Percentiles rank a stretch among this genome's conserved stretches.
These are phyloP conservation scores for Vitis vinifera DNA, from an alignment of 164 flowering plant species.

Conservation along the genomic window DNA sequence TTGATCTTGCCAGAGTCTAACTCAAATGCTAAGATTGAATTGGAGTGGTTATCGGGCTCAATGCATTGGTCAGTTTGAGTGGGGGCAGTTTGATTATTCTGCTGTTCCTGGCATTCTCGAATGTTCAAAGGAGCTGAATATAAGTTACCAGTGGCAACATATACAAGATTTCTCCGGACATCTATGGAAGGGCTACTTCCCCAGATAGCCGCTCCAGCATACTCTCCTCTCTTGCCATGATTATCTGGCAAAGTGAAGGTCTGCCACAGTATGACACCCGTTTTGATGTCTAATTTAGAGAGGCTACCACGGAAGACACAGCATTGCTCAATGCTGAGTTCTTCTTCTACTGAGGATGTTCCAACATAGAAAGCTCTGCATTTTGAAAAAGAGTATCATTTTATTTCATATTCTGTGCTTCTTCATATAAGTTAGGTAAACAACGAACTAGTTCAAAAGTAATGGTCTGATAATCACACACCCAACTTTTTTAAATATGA, in stretches of 20 bases:
- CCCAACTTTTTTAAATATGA: too few species aligned
- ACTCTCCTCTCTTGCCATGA: slow-evolving; percentile 20
- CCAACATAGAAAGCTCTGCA: slow-evolving; percentile 23
- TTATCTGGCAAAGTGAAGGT: slow-evolving; percentile 43
- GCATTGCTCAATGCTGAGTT: slow-evolving; percentile 15
- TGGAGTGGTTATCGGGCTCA: slow-evolving; percentile 30
- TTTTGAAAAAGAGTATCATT: too few species aligned
- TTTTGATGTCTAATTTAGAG: slow-evolving; percentile 23
- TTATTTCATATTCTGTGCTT: too few species aligned
- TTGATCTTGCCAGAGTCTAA: slow-evolving; percentile 30
- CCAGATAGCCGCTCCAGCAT: slow-evolving; percentile 46
- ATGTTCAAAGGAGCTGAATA: slow-evolving; percentile 32
- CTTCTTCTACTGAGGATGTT: slow-evolving; percentile 35
- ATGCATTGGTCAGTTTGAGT: slow-evolving; percentile 24
- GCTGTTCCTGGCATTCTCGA: slow-evolving; percentile 28
- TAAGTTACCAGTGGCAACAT: slow-evolving; percentile 39
- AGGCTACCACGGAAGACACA: slow-evolving; percentile 46
- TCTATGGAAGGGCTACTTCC: slow-evolving; percentile 48
- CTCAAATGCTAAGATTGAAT: slow-evolving; percentile 38
- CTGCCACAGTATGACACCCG: slow-evolving; percentile 37
- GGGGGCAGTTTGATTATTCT: slow-evolving; percentile 29
- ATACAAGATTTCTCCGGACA: slow-evolving; percentile 20
- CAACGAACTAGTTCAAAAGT: too few species aligned
- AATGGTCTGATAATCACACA: too few species aligned
- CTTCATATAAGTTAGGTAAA: too few species aligned